These are phyloP conservation scores for Falciphora oryzae DNA, from an alignment of 2,329 filamentous ascomycete species.

Conservation along the genomic window DNA sequence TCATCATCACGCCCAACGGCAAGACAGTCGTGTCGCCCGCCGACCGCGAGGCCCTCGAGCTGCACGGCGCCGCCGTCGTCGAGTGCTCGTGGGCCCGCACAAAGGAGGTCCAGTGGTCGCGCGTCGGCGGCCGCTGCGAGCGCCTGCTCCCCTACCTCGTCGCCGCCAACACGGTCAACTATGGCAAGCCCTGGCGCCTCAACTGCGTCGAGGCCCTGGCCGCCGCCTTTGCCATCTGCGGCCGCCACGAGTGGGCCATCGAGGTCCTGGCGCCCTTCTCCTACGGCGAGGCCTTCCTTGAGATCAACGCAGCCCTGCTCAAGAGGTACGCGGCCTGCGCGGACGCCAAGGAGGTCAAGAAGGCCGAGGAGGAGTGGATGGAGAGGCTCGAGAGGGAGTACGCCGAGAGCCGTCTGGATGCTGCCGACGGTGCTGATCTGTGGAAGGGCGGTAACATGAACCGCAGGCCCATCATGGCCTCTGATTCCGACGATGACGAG, in stretches of 20 bases:
- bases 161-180: slow-evolving; percentile 95
- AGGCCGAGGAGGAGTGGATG: slow-evolving; percentile 81
- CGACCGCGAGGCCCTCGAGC: slow-evolving; percentile 74
- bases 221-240: slow-evolving; percentile 89
- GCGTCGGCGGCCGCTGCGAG: slow-evolving; percentile 91
- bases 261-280: slow-evolving; percentile 77
- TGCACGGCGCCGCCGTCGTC: slow-evolving; percentile 89
- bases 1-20: slow-evolving; percentile 93
- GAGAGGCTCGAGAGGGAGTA: slow-evolving; percentile 87
- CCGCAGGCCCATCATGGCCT: slow-evolving; percentile 23
- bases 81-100: slow-evolving; percentile 96
- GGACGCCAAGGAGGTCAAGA: slow-evolving; percentile 77
- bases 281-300: slow-evolving; percentile 81
- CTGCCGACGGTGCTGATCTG: slow-evolving; percentile 66
- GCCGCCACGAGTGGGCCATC: slow-evolving; percentile 84
- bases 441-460: slow-evolving; percentile 94
- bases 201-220: slow-evolving; percentile 96
- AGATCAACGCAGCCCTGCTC: slow-evolving; percentile 80
- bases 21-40: slow-evolving; percentile 79
- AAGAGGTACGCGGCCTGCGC: slow-evolving; percentile 80
- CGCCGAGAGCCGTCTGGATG: slow-evolving; percentile 65
- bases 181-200: slow-evolving; percentile 88
- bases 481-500: slow-evolving; percentile 31
- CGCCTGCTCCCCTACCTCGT: slow-evolving; percentile 89
- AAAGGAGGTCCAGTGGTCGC: slow-evolving; percentile 81